A percentile compares a stretch with the other conserved stretches of the same genome.
Evolutionary conservation across 768 basidiomycete genomes (phyloP).

Genomic region (Russula lepida): DNA sequence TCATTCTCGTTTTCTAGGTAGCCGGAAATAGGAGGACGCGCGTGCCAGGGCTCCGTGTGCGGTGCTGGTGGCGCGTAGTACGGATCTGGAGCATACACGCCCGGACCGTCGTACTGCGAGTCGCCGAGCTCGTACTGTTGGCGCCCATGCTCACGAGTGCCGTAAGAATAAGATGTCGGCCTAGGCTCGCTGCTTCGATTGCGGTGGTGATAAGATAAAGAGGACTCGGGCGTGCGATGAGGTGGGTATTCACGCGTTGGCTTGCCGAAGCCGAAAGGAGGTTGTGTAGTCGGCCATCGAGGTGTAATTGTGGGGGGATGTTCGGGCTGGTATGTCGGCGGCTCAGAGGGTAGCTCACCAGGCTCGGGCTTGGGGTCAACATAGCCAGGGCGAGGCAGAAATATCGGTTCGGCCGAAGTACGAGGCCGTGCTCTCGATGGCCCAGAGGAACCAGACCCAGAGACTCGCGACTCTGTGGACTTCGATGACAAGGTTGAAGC

Average conservation of each 20-base stretch:
- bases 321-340: neutral
- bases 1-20: neutral
- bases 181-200: neutral
- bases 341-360: slow-evolving; percentile 7
- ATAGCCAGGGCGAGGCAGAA: slow-evolving; percentile 21
- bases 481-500: neutral
- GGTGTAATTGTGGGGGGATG: neutral
- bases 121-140: slow-evolving; percentile 14
- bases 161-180: neutral
- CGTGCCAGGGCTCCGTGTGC: slow-evolving; percentile 10
- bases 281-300: neutral
- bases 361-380: slow-evolving; percentile 9
- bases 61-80: slow-evolving; percentile 12
- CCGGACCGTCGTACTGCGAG: slow-evolving; percentile 7
- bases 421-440: neutral
- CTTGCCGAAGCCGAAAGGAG: neutral
- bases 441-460: neutral
- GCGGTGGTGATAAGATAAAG: neutral
- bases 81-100: slow-evolving; percentile 7
- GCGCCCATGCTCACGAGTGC: slow-evolving; percentile 4
- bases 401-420: neutral
- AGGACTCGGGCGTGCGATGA: neutral
- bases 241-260: neutral
- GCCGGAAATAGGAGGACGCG: neutral
- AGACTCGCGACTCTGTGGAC: neutral